Conservation (phyloP, 176 grass and related monocot genomes). For the Elymus sibiricus region DNA sequence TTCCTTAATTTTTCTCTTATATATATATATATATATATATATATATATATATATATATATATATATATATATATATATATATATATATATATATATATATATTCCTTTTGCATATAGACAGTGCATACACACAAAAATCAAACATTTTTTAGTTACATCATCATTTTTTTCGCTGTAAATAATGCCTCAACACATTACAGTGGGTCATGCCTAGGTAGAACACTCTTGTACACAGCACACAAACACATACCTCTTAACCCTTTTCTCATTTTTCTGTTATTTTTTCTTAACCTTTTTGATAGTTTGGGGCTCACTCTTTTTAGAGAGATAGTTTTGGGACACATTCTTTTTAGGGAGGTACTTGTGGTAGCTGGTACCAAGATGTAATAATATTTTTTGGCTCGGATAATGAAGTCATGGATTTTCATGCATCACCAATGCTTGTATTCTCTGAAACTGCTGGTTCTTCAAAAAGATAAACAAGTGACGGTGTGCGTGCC, state of each 20-base stretch:
- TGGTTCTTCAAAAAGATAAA: no score
- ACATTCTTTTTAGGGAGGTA: background rate
- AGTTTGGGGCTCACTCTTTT: background rate
- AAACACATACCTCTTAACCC: background rate
- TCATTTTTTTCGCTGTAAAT: background rate
- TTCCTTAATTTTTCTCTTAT: background rate
- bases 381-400: no score
- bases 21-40: no score
- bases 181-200: background rate
- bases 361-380: background rate
- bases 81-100: no score
- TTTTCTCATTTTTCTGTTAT: background rate
- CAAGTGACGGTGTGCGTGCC: no score
- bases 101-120: slow-evolving; percentile 6
- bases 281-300: background rate
- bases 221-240: background rate
- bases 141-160: background rate
- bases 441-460: no score
- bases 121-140: background rate
- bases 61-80: no score
- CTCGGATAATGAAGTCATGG: no score
- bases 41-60: no score
- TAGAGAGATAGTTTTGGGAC: background rate
- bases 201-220: background rate
- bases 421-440: no score